Evolutionary conservation across 2,329 filamentous ascomycete species (phyloP), one percentile per base, ranked within the genome.

Genomic region (Lachnellula arida): DNA sequence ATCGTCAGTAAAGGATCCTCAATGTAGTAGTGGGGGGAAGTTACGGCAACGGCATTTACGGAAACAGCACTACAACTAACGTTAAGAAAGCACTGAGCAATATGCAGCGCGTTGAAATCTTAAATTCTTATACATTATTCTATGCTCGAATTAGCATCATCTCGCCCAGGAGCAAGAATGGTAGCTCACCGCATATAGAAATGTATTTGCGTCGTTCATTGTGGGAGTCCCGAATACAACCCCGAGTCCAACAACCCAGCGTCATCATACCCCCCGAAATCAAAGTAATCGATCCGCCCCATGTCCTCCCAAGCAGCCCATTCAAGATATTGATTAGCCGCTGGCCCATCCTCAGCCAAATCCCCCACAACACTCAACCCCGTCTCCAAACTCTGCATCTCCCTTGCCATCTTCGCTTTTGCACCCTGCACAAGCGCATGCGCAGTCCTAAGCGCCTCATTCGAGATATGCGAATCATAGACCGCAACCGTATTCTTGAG

Each of bases 371-470:
- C 11, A 5, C 55, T 43, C 11, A 65, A 50, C 9, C 51, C 46
- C 28, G 46, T 56, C 49, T 64, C 58, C 15, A 66, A 57, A 25
- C 17, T 48, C 43, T 59, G 53, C n/a, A 64, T 39, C 6, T 63
- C 60, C 47, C 52, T 53, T 2, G 46, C 55, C 49, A 43, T 58
- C 28, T 62, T 64, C 11, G 62, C 54, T 19, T 54, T 39, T 9
- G 60, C 61, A 32, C 49, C 58, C 42, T 61, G 49, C 2, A 63
- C 56, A 66, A 65, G 67, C 15, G 15, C 69, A 25, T 47, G 43
- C 2, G 62, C 60, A n/a, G 63, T 65, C 14, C 48, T 49, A 14
- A 67, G 46, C 8, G 64, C 60, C 39, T 67, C 64, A 9, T 53
- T 61, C 1, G 62, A 58, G 9, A 63, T 39, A 47, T 60, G 57